These are phyloP conservation scores for Penicillium verrucosum DNA, from an alignment of 2,329 filamentous ascomycete species.

Conservation along the genomic window DNA sequence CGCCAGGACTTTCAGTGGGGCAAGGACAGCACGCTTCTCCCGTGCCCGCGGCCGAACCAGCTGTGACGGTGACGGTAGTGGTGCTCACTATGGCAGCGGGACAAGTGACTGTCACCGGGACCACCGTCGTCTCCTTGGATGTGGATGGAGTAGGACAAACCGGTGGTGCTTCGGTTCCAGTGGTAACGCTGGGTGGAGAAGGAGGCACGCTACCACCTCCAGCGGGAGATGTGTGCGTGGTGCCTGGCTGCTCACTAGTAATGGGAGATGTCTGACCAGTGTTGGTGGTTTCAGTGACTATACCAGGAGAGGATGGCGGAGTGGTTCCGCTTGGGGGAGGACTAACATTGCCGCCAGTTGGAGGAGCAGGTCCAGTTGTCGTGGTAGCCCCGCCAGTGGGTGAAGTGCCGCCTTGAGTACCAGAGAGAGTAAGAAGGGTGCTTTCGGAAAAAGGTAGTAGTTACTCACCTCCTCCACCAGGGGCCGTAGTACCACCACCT, in stretches of 20 bases:
- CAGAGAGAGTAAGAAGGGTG: no score
- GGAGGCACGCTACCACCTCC: neutral
- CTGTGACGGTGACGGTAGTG: conserved; percentile 1
- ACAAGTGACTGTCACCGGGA: conserved; percentile 6
- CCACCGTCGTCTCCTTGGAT: neutral
- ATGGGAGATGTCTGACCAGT: neutral
- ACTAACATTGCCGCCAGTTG: neutral
- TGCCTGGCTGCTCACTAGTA: neutral
- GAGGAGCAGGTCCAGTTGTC: neutral
- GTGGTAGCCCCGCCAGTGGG: neutral
- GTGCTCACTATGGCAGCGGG: conserved; percentile 1
- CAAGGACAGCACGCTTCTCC: neutral
- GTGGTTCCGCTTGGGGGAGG: neutral
- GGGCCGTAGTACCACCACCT: no score
- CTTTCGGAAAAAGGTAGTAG: no score
- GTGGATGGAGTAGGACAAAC: neutral
- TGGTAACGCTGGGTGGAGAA: neutral
- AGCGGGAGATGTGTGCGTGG: neutral
- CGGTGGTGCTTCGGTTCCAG: neutral
- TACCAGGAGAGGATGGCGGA: neutral
- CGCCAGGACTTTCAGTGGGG: neutral
- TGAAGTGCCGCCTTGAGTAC: no score
- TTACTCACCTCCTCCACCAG: no score
- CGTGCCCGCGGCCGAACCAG: neutral
- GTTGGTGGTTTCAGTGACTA: neutral